Base-by-base conservation (phyloP, 2,329 filamentous ascomycete genomes). In the Lasiodiplodia gonubiensis region DNA sequence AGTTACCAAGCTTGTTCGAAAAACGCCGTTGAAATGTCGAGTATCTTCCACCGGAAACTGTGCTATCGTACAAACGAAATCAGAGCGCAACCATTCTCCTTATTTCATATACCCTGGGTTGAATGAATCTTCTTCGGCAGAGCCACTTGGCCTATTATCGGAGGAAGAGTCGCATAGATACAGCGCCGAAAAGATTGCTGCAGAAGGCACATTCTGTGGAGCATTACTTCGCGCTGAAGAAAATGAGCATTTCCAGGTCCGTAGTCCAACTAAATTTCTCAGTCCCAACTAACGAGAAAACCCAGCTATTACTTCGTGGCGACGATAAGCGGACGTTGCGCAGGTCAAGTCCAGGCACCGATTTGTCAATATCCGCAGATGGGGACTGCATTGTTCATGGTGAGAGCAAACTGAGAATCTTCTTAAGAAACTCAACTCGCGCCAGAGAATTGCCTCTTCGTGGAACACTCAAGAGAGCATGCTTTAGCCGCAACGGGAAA, bases 401-500 rank as follows among this genome's bases (percentile, higher is more conserved):
- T 2, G 55, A 59, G 23, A 25, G 27, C 42, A 46, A n/a, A 6
- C 25, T 59, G 12, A 30, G 21, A 46, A 23, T 59, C 18, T 30
- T 46, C 11, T 25, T 39, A 21, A 37, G 10, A 6, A 18, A 25
- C 4, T 59, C 16, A n/a, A 23, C 37, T 59, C 23, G n/a, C 12
- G 21, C 42, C 42, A 46, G 49, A 25, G 48, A 14, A 18, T 5
- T 63, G 18, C 10, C 4, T n/a, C 21, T 63, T 25, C 42, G 25
- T 6, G 59, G 48, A 16, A 18, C 49, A 1, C 35, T 49, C 10
- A 63, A 49, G 14, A 39, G 6, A 7, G 49, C 61, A 14, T 52
- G 25, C 25, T 64, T 64, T 33, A 64, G 61, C 35, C 49, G n/a
- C 18, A 27, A 64, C 30, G 61, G 61, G 21, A 54, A 64, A 16